Conservation (phyloP, 768 basidiomycete species). For the Pisolithus orientalis region DNA sequence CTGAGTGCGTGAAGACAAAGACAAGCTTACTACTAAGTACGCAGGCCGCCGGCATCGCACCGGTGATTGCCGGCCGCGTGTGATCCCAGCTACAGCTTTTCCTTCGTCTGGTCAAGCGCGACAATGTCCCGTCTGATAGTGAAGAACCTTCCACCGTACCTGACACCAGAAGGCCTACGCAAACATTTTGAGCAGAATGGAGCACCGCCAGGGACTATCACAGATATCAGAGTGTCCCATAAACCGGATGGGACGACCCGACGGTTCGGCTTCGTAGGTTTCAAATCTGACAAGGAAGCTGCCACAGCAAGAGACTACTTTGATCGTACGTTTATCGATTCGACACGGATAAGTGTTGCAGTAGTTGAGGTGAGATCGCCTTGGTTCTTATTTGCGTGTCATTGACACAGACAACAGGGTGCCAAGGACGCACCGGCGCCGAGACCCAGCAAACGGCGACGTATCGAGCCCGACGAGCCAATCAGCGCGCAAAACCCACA, state of each 20-base stretch:
- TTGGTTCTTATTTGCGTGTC: neutral
- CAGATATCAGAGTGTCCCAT: conserved; percentile 78
- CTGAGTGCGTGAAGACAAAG: too few species aligned
- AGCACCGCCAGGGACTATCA: conserved; percentile 63
- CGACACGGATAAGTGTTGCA: conserved; percentile 67
- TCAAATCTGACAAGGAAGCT: conserved; percentile 76
- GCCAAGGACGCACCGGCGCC: conserved; percentile 62
- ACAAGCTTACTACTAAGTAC: too few species aligned
- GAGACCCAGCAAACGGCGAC: conserved; percentile 64
- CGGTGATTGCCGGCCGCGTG: too few species aligned
- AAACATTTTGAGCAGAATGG: conserved; percentile 61
- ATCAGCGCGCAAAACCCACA: neutral
- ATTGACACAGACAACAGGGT: conserved; percentile 39
- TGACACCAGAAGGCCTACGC: conserved; percentile 57
- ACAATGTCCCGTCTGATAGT: conserved; percentile 79
- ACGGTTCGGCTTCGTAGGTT: conserved; percentile 91
- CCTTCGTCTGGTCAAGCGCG: neutral
- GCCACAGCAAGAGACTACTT: conserved; percentile 73
- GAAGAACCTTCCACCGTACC: conserved; percentile 70
- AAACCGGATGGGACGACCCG: conserved; percentile 76
- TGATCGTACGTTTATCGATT: conserved; percentile 77
- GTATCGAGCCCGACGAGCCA: conserved; percentile 31
- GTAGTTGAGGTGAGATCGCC: conserved; percentile 61
- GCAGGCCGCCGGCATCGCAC: too few species aligned
- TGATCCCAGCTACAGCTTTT: neutral